Evolutionary conservation across 108 stramenopile genomes (phyloP).

Genomic region (Cyclotella kingstonii): DNA sequence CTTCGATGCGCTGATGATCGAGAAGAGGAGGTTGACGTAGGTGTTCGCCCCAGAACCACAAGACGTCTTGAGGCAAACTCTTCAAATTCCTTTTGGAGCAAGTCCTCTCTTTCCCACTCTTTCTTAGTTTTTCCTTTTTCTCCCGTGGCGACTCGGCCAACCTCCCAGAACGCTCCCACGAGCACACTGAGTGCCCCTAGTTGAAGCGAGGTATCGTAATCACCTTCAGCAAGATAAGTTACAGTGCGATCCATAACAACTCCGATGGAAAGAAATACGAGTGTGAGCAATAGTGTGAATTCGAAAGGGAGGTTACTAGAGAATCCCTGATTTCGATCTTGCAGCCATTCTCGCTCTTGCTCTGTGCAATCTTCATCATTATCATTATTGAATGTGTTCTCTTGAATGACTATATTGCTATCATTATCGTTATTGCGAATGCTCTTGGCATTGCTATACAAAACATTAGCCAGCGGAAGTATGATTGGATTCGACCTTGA

Average conservation of each 20-base stretch:
- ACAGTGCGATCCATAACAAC: slow-evolving; percentile 50
- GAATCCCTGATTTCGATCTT: slow-evolving; percentile 78
- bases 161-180: slow-evolving; percentile 66
- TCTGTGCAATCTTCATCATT: background rate
- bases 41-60: slow-evolving; percentile 17
- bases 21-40: slow-evolving; percentile 26
- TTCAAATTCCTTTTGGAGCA: slow-evolving; percentile 64
- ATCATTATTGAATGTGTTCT: background rate
- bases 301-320: slow-evolving; percentile 59
- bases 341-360: slow-evolving; percentile 47
- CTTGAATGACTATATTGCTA: background rate
- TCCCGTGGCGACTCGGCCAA: slow-evolving; percentile 69
- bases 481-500: slow-evolving; percentile 74
- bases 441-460: slow-evolving; percentile 55
- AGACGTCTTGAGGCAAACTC: slow-evolving; percentile 71
- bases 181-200: slow-evolving; percentile 75
- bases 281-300: slow-evolving; percentile 47
- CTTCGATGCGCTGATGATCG: slow-evolving; percentile 47
- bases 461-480: slow-evolving; percentile 72
- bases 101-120: slow-evolving; percentile 55
- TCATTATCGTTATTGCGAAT: background rate
- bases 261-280: slow-evolving; percentile 61
- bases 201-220: slow-evolving; percentile 53
- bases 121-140: slow-evolving; percentile 62
- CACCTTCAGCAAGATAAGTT: slow-evolving; percentile 66